Conservation (phyloP, 768 basidiomycete species). For the Agaricus blazei region DNA sequence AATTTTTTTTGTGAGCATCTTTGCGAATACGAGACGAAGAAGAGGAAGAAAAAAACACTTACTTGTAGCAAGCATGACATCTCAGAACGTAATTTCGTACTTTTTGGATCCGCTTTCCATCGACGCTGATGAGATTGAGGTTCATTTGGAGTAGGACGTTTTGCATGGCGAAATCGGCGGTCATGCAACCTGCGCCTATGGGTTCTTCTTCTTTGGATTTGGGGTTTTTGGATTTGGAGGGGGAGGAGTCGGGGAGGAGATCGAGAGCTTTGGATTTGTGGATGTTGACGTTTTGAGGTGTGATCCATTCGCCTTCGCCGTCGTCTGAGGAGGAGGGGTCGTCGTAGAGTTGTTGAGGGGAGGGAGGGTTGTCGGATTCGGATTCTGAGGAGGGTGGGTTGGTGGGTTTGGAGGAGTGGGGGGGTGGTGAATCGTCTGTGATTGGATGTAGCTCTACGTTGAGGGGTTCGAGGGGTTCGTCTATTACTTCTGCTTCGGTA, state of each 20-base stretch:
- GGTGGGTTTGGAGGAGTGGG: not conserved
- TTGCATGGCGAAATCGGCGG: conserved; percentile 98
- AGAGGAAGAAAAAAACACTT: conserved; percentile 25
- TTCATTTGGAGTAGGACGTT: conserved; percentile 96
- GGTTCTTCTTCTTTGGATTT: conserved; percentile 32
- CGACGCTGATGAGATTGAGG: conserved; percentile 80
- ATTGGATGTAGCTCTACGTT: conserved; percentile 11
- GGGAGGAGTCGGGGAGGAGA: conserved; percentile 61
- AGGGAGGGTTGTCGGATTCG: conserved; percentile 14
- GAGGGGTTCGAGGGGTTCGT: conserved; percentile 16
- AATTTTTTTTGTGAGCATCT: too few species aligned
- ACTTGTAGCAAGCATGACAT: conserved; percentile 99
- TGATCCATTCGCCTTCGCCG: conserved; percentile 96
- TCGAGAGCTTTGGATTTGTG: conserved; percentile 88
- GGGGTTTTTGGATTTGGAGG: conserved; percentile 19
- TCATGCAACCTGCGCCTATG: conserved; percentile 86
- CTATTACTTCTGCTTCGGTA: conserved; percentile 9
- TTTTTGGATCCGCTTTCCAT: conserved; percentile 85
- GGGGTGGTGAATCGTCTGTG: conserved; percentile 4
- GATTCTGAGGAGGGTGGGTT: not conserved
- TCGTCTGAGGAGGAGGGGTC: conserved; percentile 78
- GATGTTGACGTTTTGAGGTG: conserved; percentile 75
- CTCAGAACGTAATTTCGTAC: conserved; percentile 95
- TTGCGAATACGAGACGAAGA: not conserved
- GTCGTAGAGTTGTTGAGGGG: conserved; percentile 49